These are phyloP conservation scores for Trifolium fragiferum DNA, from an alignment of 306 rosid genomes.

Conservation along the genomic window DNA sequence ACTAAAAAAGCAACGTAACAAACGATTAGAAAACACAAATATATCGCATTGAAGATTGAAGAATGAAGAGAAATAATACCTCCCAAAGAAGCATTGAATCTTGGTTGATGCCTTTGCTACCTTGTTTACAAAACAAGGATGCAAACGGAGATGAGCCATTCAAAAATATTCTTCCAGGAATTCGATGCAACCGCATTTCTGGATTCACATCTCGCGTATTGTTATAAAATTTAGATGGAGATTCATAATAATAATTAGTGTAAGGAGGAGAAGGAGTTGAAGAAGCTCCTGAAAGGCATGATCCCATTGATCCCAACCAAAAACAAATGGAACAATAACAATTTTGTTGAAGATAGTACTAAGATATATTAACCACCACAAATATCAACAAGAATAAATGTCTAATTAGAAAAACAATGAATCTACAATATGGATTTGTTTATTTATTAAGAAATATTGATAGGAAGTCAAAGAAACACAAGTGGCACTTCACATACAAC, in stretches of 20 bases:
- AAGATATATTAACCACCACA: neutral
- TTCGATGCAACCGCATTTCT: constrained; percentile 57
- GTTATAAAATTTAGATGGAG: neutral
- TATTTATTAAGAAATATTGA: neutral
- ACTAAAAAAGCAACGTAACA: too few species aligned
- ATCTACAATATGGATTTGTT: neutral
- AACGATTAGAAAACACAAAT: too few species aligned
- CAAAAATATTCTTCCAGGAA: constrained; percentile 66
- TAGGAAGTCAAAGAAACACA: neutral
- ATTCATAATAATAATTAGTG: neutral
- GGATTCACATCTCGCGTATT: neutral
- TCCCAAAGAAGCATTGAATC: constrained; percentile 95
- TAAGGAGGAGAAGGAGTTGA: neutral
- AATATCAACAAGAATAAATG: neutral
- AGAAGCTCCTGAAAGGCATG: constrained; percentile 6
- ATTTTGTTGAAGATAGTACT: neutral
- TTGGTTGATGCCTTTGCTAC: constrained; percentile 78
- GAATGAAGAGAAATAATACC: constrained; percentile 48
- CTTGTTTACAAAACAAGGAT: constrained; percentile 71
- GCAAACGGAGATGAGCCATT: constrained; percentile 67
- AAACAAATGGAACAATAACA: neutral
- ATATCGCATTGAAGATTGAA: neutral
- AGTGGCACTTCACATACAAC: neutral
- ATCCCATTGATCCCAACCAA: constrained; percentile 21
- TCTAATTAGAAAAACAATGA: neutral